Base-by-base conservation (phyloP, 805 yeast species). In the Yarrowia sp. region DNA sequence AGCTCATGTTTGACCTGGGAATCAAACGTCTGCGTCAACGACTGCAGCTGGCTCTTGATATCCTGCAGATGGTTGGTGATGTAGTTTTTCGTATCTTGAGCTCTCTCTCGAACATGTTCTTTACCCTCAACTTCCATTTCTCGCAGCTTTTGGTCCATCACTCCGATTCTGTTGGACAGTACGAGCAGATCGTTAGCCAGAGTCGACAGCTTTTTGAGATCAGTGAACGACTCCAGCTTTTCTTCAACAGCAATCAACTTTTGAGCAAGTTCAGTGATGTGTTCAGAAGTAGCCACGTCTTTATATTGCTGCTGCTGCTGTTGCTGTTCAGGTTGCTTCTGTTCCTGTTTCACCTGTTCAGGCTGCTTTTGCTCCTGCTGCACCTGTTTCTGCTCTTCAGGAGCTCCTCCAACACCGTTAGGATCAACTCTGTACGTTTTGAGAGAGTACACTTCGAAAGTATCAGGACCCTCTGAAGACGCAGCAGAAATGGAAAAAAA, bases 401-500 rank as follows among this genome's bases (percentile, higher is more conserved):
- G 53, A 32, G 39, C 55, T 10, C 61, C 36, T 8, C 41, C 48
- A 18, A 55, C 55, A 0, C 57, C 44, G 13, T 41, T 32, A n/a
- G 39, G 38, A 3, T 42, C 55, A 8, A 45, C 58, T 7, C 64
- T 28, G 43, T 58, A 69, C 5, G 69, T 65, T 18, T 69, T 55
- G 44, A 69, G 38, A 8, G 62, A 57, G 47, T 67, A 65, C 14
- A 71, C 18, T 22, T 65, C 57, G 39, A 71, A 69, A 9, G 64
- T 65, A 41, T 71, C 73, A 4, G 72, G 69, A 1, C 64, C 31
- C 10, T 65, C 66, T 8, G 69, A 36, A 15, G 68, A 65, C 4
- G 66, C 63, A 9, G 79, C 80, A 11, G 77, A 71, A 18, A 76
- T 62, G 18, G 80, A 80, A 36, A 76, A 67, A 65, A 67, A 70